A percentile compares a stretch with the other conserved stretches of the same genome.
Conservation (phyloP, 2,329 filamentous ascomycete species). For the Didymellaceae sp. region DNA sequence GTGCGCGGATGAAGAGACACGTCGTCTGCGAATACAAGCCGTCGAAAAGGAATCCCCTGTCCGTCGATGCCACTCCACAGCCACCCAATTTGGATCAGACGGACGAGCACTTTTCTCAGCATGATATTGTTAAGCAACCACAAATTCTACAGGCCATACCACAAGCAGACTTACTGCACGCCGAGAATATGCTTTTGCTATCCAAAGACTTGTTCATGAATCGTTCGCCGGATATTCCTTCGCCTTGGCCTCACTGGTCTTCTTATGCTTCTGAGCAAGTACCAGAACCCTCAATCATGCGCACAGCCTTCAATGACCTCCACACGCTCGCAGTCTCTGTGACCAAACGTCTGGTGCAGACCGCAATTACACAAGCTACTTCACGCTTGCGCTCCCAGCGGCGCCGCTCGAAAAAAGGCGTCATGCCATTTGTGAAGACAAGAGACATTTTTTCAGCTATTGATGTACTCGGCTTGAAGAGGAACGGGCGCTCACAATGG, state of each 20-base stretch:
- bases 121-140: background rate
- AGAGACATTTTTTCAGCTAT: conserved; percentile 63
- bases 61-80: background rate
- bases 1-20: conserved; percentile 5
- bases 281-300: conserved; percentile 70
- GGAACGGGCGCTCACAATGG: conserved; percentile 59
- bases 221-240: conserved; percentile 30
- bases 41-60: background rate
- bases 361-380: conserved; percentile 72
- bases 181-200: conserved; percentile 37
- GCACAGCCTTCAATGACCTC: conserved; percentile 79
- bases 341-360: conserved; percentile 73
- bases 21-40: conserved; percentile 12
- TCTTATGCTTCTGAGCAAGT: conserved; percentile 32
- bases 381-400: conserved; percentile 66
- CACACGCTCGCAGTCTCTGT: conserved; percentile 70
- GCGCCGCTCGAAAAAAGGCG: conserved; percentile 34
- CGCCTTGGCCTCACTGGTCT: conserved; percentile 45
- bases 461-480: conserved; percentile 60
- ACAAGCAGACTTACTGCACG: conserved; percentile 41
- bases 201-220: conserved; percentile 49
- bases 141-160: conserved; percentile 40
- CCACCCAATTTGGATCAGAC: background rate
- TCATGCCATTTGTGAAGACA: conserved; percentile 47
- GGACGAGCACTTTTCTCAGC: background rate